Base-by-base conservation (phyloP, 169 alveolate genomes). In the Cryptosporidium andersoni region DNA sequence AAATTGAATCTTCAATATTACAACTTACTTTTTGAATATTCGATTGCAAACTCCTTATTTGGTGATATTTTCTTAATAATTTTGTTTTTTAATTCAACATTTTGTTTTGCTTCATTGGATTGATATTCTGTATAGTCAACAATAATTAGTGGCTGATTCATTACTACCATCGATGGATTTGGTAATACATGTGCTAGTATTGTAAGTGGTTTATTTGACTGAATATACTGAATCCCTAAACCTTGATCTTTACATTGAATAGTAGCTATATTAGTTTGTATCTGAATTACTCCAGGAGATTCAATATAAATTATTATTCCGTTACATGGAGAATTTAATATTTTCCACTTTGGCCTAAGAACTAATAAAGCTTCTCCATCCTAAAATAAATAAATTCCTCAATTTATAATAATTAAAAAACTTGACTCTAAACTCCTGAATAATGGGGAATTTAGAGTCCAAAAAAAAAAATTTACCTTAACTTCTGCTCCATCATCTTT, bases 311-410 rank as follows among this genome's bases (percentile, higher is more conserved):
- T 43, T 34, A 74, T 8, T 14, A 74, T 34, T 58, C 85, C 85
- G 34, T 74, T 49, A 60, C 85, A 74, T 7, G 85, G 85, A 14
- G 85, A 74, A 34, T 66, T 55, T 43, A 74, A 36, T 12, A 74
- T 55, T 39, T 48, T 74, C 85, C 85, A 74, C 12, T 74, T 74
- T 25, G 55, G 55, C 34, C 85, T 74, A 4, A 74, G 62, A 42
- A 74, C 60, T 3, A 68, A 40, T 36, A 74, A 47, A 8, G 85
- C 85, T n/a, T 74, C 85, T 39, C 85, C 85, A 36, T 12, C 34
- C 85, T 74, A 49, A 74, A 34, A 40, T 45, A 1, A 11, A 34
- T 37, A 6, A 42, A 67, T 43, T 9, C 1, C 34, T 53, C 2
- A n/a, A 11, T 25, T 53, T 53, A 9, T 25, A 25, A 53, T 53